Base-by-base conservation (phyloP, 108 stramenopile species). In the Hondaea fermentalgiana region DNA sequence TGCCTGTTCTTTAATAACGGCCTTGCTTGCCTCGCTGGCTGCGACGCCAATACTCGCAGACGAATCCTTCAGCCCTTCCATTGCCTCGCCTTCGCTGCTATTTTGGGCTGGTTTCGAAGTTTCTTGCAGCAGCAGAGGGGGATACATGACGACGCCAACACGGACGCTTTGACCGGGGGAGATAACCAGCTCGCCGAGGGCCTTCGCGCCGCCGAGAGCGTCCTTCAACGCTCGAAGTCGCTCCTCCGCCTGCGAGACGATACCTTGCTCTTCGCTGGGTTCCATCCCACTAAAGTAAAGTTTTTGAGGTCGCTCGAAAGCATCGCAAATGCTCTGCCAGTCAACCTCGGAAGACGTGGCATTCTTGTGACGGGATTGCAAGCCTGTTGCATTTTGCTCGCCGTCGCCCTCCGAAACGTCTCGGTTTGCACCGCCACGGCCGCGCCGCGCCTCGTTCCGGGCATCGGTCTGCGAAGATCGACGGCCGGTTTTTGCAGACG, bases 291-390 rank as follows among this genome's bases (percentile, higher is more conserved):
- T 83, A 28, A 83, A 83, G 28, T 53, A 83, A 0, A 83, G 45
- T 45, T 83, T 83, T 53, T 83, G 76, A 4, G 76, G 76, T 17
- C 76, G 6, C 23, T 83, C 76, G 23, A 83, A 83, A 16, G 45
- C 76, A 55, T 83, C 76, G 76, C 76, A 83, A 47, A 83, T 53
- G n/a, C 19, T 23, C n/a, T 83, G 14, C 76, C 76, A 83, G 45
- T 83, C 76, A 3, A 57, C 55, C 2, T 8, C 55, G 55, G 55
- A 16, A 1, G 14, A 16, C 55, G 14, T 12, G 8, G 21, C 64
- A 8, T 69, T 69, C 25, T 14, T 35, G 2, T 35, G 1, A 35
- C 35, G 35, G 35, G 35, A 35, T 35, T 35, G 35, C 35, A 35
- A 35, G 3, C 59, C 59, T 59, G 59, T 12, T 2, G 21, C 64